Evolutionary conservation across 1,284 basidiomycete genomes (phyloP), one percentile per base, ranked within the genome.

Genomic region (Ganoderma multipileum): DNA sequence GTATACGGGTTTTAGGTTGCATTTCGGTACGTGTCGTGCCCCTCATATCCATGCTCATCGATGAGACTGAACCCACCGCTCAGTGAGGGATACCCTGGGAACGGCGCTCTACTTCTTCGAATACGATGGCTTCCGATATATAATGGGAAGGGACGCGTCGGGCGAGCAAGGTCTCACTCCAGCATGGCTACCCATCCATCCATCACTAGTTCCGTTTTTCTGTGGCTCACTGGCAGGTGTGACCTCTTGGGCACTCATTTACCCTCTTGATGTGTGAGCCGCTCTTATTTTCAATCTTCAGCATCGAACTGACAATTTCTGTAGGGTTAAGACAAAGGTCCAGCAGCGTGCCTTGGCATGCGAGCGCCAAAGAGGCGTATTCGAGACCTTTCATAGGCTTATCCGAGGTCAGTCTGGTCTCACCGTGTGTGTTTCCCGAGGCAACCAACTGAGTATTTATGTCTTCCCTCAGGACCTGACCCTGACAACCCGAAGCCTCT

Each of bases 301-400:
- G n/a, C 28, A 18, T 38, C 12, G n/a, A 3, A 14, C 28, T 59
- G 36, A 62, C 59, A 67, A 47, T 28, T 18, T 55, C 18, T 79
- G 74, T 74, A 94, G 95, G 64, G 94, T 97, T 67, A 98, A 98
- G 83, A 97, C 96, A 0, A 96, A 96, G 78, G 87, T 97, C 42
- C 95, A 98, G 78, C 92, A 96, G 76, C 90, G 96, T 64, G 91
- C 94, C 16, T 83, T 98, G 42, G 92, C 95, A 4, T 92, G 92
- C 57, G 88, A 91, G 71, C 85, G 84, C 58, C 87, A 89, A 71
- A 87, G 91, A 68, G 86, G 90, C 52, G 84, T 91, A 20, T 85
- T 83, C 77, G 90, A 93, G 79, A 95, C 96, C 7, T 85, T 96
- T 65, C 83, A 83, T 71, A 89, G 94, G 38, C 85, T 97, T 58